Evolutionary conservation across 2,329 filamentous ascomycete genomes (phyloP).

Genomic region (Colletotrichum eremochloae): DNA sequence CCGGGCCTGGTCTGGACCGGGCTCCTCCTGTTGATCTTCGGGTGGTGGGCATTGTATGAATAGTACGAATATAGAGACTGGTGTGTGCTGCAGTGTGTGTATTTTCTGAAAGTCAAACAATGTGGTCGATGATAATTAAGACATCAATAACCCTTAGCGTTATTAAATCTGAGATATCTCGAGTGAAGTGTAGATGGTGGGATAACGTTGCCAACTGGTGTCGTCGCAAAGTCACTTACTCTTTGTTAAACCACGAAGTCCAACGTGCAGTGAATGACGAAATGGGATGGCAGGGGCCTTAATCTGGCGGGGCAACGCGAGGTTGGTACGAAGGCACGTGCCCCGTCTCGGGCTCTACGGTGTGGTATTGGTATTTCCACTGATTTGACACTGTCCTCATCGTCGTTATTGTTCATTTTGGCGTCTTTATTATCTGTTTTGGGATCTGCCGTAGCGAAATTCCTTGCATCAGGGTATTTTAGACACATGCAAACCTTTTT

Average conservation of each 20-base stretch:
- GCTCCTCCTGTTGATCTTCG: conserved; percentile 61
- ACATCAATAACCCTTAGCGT: neutral
- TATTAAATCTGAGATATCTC: neutral
- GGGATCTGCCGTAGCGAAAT: neutral
- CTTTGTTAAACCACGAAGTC: neutral
- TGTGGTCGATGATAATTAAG: neutral
- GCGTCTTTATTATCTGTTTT: conserved; percentile 8
- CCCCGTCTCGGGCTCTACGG: conserved; percentile 57
- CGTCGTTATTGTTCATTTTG: conserved; percentile 5
- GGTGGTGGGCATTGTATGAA: conserved; percentile 62
- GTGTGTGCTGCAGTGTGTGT: conserved; percentile 6
- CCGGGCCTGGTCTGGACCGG: conserved; percentile 52
- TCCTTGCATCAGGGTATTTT: conserved; percentile 13
- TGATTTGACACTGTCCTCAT: conserved; percentile 6
- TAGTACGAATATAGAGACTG: conserved; percentile 22
- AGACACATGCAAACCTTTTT: neutral
- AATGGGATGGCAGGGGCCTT: conserved; percentile 39
- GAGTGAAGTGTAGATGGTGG: neutral
- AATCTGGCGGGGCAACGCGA: conserved; percentile 69
- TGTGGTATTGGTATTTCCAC: neutral
- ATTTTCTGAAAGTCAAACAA: neutral
- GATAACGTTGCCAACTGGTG: conserved; percentile 28
- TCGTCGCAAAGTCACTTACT: conserved; percentile 20
- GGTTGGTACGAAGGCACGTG: conserved; percentile 64
- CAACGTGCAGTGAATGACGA: conserved; percentile 40